Conservation (phyloP, 805 yeast species). For the Schizosaccharomyces lindneri region DNA sequence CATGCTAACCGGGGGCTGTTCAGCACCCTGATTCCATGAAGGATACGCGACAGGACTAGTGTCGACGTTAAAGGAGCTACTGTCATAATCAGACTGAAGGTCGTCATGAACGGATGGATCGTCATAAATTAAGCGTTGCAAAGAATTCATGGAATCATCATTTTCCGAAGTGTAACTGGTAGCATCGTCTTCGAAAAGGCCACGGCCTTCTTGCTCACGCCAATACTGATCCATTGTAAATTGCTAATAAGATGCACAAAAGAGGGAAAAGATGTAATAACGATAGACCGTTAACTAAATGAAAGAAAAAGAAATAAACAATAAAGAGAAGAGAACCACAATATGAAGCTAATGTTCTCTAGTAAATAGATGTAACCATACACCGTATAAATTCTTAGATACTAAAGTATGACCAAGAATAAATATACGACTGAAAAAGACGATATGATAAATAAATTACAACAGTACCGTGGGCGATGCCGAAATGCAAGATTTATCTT, state of each 20-base stretch:
- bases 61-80: not conserved
- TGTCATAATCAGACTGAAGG: not conserved
- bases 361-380: too few species aligned
- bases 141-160: not conserved
- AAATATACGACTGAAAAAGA: too few species aligned
- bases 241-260: not conserved
- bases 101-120: not conserved
- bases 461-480: too few species aligned
- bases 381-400: too few species aligned
- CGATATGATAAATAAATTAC: too few species aligned
- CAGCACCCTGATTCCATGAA: slow-evolving; percentile 92
- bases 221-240: not conserved
- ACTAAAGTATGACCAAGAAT: too few species aligned
- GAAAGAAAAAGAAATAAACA: not conserved
- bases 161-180: not conserved
- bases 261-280: not conserved
- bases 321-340: too few species aligned
- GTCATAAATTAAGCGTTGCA: not conserved
- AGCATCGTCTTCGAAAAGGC: not conserved
- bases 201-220: slow-evolving; percentile 1
- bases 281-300: not conserved
- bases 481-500: too few species aligned
- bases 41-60: slow-evolving; percentile 37
- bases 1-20: slow-evolving; percentile 48
- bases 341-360: too few species aligned